Evolutionary conservation across 495 filamentous ascomycete genomes (phyloP), one percentile per base, ranked within the genome.

Genomic region (Annulohypoxylon bovei): DNA sequence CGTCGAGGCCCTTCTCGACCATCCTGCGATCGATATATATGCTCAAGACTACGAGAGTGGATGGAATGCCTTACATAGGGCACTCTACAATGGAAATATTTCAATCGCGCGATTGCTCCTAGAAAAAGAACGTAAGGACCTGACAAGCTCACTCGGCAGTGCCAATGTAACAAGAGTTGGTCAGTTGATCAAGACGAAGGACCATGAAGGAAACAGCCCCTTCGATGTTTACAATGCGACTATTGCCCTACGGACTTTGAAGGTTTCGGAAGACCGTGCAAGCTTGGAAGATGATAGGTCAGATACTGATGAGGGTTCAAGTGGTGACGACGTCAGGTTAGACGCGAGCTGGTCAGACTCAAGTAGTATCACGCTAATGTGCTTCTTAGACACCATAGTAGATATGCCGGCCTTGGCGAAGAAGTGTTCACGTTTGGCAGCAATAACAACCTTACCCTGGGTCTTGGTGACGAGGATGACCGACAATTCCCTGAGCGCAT

Each of bases 11-110:
- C 80, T 98, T 20, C 82, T 98, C 7, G 88, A 91, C 18, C 89
- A 94, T 65, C 92, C 95, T 6, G 82, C 89, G n/a, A 86, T 91
- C 62, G 95, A 99, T 80, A 85, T 98, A 11, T 93, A 96, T 70
- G 78, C 84, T 14, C 93, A 96, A 67, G 95, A 99, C 77, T 82
- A 85, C 40, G 95, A 99, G 77, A 98, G 90, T 78, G 96, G 95
- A 20, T 99, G 95, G 95, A 98, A 96, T 55, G 89, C 94, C 18
- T 82, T 99, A 46, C 95, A 99, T 73, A 88, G 95, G 71, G 93
- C 96, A 8, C 83, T 99, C 52, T 99, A 98, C 73, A 90, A 91
- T 71, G 96, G 96, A 18, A 98, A 98, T 76, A 89, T 94, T 53
- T 90, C 92, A 11, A 89, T 97, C 64, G 94, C 96, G 1, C 86